Conservation (phyloP, 2,329 filamentous ascomycete genomes). For the Pseudocercospora vitis region DNA sequence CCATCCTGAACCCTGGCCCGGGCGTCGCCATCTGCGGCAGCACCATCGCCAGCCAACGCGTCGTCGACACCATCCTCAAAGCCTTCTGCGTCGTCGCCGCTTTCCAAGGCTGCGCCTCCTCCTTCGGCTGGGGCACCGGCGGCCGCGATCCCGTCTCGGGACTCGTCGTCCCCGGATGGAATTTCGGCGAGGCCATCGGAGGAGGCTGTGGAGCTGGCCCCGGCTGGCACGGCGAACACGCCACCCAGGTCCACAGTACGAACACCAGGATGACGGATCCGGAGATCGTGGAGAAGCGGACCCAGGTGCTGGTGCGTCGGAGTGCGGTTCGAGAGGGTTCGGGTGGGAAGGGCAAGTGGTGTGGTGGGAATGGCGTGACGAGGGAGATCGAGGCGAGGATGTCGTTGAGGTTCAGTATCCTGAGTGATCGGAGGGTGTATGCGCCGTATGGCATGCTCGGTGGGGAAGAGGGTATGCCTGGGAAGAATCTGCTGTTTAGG, state of each 20-base stretch:
- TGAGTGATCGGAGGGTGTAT: conserved; percentile 37
- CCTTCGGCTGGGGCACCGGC: conserved; percentile 35
- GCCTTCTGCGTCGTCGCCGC: conserved; percentile 38
- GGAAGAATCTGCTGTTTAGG: conserved; percentile 34
- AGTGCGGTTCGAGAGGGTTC: conserved; percentile 37
- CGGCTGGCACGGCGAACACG: conserved; percentile 36
- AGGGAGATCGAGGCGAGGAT: conserved; percentile 37
- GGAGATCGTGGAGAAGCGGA: conserved; percentile 40
- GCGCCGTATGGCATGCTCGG: conserved; percentile 39
- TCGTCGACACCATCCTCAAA: conserved; percentile 37
- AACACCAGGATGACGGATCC: conserved; percentile 42
- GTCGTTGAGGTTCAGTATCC: conserved; percentile 33
- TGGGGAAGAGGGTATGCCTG: conserved; percentile 36
- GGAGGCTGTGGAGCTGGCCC: conserved; percentile 40
- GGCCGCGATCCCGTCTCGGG: conserved; percentile 25
- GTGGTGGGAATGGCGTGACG: conserved; percentile 37
- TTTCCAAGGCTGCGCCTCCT: conserved; percentile 35
- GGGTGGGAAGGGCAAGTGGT: conserved; percentile 35
- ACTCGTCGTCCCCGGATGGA: conserved; percentile 33
- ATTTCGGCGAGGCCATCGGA: conserved; percentile 41
- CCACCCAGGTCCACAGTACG: conserved; percentile 41
- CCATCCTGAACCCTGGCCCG: conserved; percentile 34
- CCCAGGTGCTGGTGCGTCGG: conserved; percentile 38
- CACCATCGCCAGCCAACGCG: conserved; percentile 35
- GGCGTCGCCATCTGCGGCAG: conserved; percentile 37